A percentile compares a stretch with the other conserved stretches of the same genome.
Conservation (phyloP, 148 eudicot genomes). For the Heliosperma pusillum region DNA sequence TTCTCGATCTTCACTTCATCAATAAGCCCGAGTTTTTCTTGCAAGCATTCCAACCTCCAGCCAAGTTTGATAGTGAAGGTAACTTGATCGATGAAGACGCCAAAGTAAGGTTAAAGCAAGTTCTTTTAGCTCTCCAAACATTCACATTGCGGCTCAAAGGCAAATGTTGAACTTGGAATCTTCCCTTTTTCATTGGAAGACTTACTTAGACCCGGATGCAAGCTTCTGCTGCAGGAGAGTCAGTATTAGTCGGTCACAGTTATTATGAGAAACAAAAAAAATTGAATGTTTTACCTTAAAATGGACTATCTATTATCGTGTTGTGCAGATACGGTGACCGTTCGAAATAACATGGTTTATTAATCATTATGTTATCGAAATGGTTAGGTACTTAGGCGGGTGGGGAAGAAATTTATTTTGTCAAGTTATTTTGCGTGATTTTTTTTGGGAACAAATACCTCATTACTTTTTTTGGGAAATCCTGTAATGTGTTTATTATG, state of each 20-base stretch:
- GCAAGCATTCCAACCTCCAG: conserved; percentile 52
- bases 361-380: too few relatives aligned
- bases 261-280: too few relatives aligned
- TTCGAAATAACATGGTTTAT: too few relatives aligned
- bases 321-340: too few relatives aligned
- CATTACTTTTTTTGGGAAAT: too few relatives aligned
- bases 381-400: too few relatives aligned
- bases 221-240: not conserved
- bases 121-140: conserved; percentile 55
- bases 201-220: not conserved
- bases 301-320: not conserved
- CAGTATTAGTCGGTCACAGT: not conserved
- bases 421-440: too few relatives aligned
- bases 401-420: too few relatives aligned
- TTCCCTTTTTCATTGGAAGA: not conserved
- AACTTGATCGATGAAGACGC: conserved; percentile 58
- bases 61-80: conserved; percentile 68
- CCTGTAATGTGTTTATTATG: too few relatives aligned
- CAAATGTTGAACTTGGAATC: conserved; percentile 15
- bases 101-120: conserved; percentile 43
- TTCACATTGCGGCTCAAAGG: conserved; percentile 56
- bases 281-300: not conserved
- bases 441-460: too few relatives aligned
- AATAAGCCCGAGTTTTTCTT: conserved; percentile 85
- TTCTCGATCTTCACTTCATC: conserved; percentile 74